These are phyloP conservation scores for Nasturtium officinale DNA, from an alignment of 345 rosid species.

Conservation along the genomic window DNA sequence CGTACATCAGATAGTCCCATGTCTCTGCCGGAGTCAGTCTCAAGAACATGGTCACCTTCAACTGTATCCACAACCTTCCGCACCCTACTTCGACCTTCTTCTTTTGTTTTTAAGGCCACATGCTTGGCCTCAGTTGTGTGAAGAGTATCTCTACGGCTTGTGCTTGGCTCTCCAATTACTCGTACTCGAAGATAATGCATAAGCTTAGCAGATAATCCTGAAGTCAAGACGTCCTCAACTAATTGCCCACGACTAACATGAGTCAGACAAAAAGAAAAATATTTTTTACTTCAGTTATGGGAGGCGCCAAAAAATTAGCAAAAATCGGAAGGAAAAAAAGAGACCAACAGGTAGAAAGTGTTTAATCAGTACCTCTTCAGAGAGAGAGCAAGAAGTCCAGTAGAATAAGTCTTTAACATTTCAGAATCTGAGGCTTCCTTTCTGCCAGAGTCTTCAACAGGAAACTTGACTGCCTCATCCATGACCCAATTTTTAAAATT, in stretches of 20 bases:
- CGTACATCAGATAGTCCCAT: constrained; percentile 51
- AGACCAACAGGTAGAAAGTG: constrained; percentile 10
- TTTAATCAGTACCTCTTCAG: constrained; percentile 59
- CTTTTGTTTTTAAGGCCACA: constrained; percentile 62
- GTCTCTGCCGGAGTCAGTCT: constrained; percentile 45
- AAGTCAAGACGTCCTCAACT: constrained; percentile 92
- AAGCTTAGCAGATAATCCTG: constrained; percentile 89
- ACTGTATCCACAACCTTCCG: constrained; percentile 66
- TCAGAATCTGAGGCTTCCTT: constrained; percentile 77
- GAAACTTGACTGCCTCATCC: constrained; percentile 66
- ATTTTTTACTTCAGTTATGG: constrained; percentile 9
- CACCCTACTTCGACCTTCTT: constrained; percentile 71
- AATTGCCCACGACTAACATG: constrained; percentile 72
- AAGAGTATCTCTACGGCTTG: constrained; percentile 66
- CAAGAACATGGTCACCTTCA: constrained; percentile 55
- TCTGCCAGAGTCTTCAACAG: constrained; percentile 59
- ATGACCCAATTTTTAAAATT: constrained; percentile 85
- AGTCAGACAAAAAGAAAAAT: constrained; percentile 1
- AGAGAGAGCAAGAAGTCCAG: constrained; percentile 93
- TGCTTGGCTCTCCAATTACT: constrained; percentile 73
- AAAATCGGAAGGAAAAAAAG: constrained; percentile 24
- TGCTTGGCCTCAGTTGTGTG: constrained; percentile 58
- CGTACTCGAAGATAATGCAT: constrained; percentile 93
- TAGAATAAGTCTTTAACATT: constrained; percentile 82
- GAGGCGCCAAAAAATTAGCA: constrained; percentile 17